Percentiles rank a stretch among this genome's conserved stretches.
Conservation (phyloP, 495 filamentous ascomycete genomes). For the Bathelium albidoporum region DNA sequence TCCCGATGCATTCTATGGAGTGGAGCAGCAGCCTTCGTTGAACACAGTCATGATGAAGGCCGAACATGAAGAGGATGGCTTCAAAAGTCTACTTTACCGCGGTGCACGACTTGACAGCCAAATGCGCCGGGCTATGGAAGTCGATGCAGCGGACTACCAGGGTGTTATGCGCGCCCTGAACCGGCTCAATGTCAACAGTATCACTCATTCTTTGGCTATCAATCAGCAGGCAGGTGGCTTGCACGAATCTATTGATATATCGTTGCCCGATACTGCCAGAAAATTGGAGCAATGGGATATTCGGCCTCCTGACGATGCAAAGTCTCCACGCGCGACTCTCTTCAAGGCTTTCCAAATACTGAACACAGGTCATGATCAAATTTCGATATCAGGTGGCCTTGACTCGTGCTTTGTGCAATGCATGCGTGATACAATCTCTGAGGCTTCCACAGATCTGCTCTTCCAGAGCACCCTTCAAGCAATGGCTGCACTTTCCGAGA, state of each 20-base stretch:
- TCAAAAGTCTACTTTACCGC: conserved; percentile 81
- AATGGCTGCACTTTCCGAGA: conserved; percentile 69
- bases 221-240: conserved; percentile 40
- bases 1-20: conserved; percentile 92
- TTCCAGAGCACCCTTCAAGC: conserved; percentile 52
- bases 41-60: conserved; percentile 66
- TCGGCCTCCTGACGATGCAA: conserved; percentile 52
- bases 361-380: conserved; percentile 49
- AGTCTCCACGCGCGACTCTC: conserved; percentile 54
- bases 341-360: conserved; percentile 74
- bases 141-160: conserved; percentile 29
- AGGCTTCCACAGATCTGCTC: background rate
- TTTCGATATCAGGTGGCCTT: background rate
- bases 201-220: conserved; percentile 63
- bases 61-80: conserved; percentile 83
- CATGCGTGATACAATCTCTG: background rate
- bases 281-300: conserved; percentile 92
- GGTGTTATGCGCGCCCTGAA: conserved; percentile 53
- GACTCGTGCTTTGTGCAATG: conserved; percentile 2
- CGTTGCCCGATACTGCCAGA: conserved; percentile 66
- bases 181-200: conserved; percentile 56
- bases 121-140: conserved; percentile 42
- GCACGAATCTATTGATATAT: conserved; percentile 36
- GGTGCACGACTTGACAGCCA: conserved; percentile 87
- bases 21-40: conserved; percentile 66